Evolutionary conservation across 257 asterid genomes (phyloP).

Genomic region (Ehretia macrophylla): DNA sequence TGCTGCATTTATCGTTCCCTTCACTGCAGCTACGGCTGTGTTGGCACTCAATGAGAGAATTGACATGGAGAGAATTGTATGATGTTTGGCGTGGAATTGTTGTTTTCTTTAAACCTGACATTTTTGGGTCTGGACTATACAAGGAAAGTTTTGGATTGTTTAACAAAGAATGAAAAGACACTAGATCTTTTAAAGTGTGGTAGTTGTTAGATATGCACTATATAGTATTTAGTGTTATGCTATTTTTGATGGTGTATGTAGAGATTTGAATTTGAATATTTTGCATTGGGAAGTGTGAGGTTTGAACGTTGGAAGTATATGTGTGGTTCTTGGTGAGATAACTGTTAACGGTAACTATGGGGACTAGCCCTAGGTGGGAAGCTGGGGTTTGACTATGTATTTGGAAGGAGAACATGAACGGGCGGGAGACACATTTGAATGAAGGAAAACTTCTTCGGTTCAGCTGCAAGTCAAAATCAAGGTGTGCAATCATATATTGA

Average conservation of each 20-base stretch:
- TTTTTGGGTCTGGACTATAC: slow-evolving; percentile 7
- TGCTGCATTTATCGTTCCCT: slow-evolving; percentile 10
- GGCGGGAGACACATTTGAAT: slow-evolving; percentile 23
- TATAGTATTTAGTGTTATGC: too few species aligned
- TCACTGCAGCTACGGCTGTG: slow-evolving; percentile 42
- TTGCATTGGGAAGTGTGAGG: slow-evolving; percentile 34
- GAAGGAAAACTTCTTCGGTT: too few species aligned
- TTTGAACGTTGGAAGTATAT: slow-evolving; percentile 4
- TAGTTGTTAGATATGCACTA: slow-evolving; percentile 15
- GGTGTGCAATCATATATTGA: too few species aligned
- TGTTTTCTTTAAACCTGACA: slow-evolving; percentile 54
- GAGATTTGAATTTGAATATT: slow-evolving; percentile 71
- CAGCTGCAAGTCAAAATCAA: too few species aligned
- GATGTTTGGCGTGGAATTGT: slow-evolving; percentile 42
- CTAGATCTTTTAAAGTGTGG: slow-evolving; percentile 12
- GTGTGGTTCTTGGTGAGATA: background rate
- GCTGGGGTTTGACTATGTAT: background rate
- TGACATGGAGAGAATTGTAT: slow-evolving; percentile 49
- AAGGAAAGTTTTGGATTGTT: background rate
- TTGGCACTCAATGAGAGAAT: slow-evolving; percentile 55
- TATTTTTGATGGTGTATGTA: slow-evolving; percentile 26
- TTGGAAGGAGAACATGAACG: background rate
- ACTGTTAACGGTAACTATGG: slow-evolving; percentile 25
- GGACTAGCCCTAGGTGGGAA: background rate
- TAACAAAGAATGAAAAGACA: too few species aligned